Evolutionary conservation across 1,284 basidiomycete species (phyloP).

Genomic region (Mycena sp.): DNA sequence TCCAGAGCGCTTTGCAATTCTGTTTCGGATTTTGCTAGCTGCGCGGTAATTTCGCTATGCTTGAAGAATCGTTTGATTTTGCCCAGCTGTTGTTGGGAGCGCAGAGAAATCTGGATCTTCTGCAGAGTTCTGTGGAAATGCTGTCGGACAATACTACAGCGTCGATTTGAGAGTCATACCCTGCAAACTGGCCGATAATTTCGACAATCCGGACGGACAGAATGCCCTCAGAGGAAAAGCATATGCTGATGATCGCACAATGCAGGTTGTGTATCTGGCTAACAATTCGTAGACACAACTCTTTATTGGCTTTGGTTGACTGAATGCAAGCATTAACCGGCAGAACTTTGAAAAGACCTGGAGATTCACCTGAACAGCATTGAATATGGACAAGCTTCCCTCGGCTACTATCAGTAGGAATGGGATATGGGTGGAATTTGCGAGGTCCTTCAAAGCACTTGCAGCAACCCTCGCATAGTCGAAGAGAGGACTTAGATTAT

Average conservation of each 20-base stretch:
- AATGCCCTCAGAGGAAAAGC: background rate
- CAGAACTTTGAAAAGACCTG: too few species aligned
- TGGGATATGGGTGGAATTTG: too few species aligned
- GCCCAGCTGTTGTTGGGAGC: slow-evolving; percentile 2
- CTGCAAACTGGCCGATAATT: background rate
- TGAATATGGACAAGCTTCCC: too few species aligned
- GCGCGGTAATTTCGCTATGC: background rate
- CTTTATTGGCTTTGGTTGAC: background rate
- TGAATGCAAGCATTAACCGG: too few species aligned
- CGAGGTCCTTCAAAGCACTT: too few species aligned
- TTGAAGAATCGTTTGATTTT: slow-evolving; percentile 13
- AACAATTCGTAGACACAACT: background rate
- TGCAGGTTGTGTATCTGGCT: background rate
- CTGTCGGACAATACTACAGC: too few species aligned
- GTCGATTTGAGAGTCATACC: slow-evolving; percentile 2
- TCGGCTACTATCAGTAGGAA: too few species aligned
- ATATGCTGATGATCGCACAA: background rate
- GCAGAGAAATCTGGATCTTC: background rate
- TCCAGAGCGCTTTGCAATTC: background rate
- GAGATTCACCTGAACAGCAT: too few species aligned
- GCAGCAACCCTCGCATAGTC: too few species aligned
- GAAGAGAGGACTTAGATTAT: too few species aligned
- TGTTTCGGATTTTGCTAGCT: background rate
- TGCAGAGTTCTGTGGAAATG: slow-evolving; percentile 4
- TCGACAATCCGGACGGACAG: background rate